These are phyloP conservation scores for Neofusicoccum sp. DNA, from an alignment of 2,329 filamentous ascomycete species.

Conservation along the genomic window DNA sequence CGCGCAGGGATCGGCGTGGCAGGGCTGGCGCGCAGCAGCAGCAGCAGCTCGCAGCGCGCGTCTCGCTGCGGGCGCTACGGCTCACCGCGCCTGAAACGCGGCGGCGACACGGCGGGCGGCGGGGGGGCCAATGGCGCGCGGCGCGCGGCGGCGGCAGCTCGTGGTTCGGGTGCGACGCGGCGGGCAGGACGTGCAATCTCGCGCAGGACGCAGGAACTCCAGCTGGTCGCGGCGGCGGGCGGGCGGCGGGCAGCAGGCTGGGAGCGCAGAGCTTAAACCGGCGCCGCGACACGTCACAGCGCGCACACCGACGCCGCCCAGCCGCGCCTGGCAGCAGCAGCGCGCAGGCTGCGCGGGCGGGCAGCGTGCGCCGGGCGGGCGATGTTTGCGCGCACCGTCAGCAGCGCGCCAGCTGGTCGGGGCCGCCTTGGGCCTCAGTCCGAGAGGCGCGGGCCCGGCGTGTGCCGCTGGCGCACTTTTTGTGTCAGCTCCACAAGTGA, in stretches of 20 bases:
- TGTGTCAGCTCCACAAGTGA: constrained; percentile 9
- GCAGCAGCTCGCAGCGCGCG: neutral
- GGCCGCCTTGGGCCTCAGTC: neutral
- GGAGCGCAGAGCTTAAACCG: constrained; percentile 1
- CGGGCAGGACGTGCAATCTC: neutral
- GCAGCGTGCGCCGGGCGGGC: neutral
- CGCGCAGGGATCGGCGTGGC: neutral
- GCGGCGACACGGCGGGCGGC: neutral
- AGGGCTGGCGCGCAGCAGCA: constrained; percentile 1
- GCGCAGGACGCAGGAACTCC: neutral
- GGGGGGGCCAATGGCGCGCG: neutral
- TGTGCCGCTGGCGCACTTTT: constrained; percentile 5
- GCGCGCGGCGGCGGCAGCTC: neutral
- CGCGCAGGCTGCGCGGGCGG: neutral
- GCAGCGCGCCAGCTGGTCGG: neutral
- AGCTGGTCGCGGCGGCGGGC: neutral
- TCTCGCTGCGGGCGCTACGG: constrained; percentile 12
- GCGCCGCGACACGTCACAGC: constrained; percentile 4
- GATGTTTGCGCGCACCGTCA: neutral
- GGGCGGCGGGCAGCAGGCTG: neutral
- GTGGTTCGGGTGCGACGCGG: neutral
- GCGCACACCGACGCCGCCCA: neutral
- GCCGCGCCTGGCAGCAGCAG: neutral
- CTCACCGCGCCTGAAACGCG: constrained; percentile 5
- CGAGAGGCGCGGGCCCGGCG: neutral